Base-by-base conservation (phyloP, 208 protist species). In the Trypanosoma caninum region DNA sequence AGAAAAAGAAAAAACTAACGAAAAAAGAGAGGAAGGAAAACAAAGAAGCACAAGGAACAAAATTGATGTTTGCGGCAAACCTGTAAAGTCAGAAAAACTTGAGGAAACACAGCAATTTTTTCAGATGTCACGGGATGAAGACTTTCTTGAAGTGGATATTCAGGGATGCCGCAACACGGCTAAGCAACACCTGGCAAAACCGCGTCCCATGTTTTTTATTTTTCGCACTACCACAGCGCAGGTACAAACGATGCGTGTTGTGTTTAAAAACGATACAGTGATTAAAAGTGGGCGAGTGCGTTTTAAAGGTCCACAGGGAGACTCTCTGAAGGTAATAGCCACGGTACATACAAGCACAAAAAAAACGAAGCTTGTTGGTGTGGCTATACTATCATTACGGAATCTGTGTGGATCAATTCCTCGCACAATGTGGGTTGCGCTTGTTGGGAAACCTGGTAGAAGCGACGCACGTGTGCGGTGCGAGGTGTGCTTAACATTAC, bases 361-460 rank as follows among this genome's bases (percentile, higher is more conserved):
- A 22, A 30, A 56, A 22, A 60, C 77, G 18, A 69, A 69, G 45
- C 55, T 54, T 8, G 41, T 87, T n/a, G 80, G 80, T 3, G 54
- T 69, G 20, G 60, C 62, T 9, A n/a, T 65, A 9, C 28, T 87
- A 0, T 65, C 69, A 11, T 14, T 79, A 16, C 54, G 55, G 22
- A 57, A 75, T 51, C 38, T 73, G 23, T 60, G 20, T 11, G 27
- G 35, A 5, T 57, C 51, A 2, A 18, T 37, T 10, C 28, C 35
- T 1, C 33, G 25, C 10, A 59, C 46, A 11, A 44, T 74, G 0
- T 55, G 55, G 18, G 52, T 80, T 14, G 48, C 67, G 8, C 51
- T 87, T 10, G 63, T 87, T 25, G 38, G 64, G 13, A 74, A 78
- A 28, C 40, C 62, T 38, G 80, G 76, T 13, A 82, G 47, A 9